Percentiles rank a stretch among this genome's conserved stretches.
phyloP scores from a whole-genome alignment of 257 asterid genomes.

The Capsicum rhomboideum region DNA sequence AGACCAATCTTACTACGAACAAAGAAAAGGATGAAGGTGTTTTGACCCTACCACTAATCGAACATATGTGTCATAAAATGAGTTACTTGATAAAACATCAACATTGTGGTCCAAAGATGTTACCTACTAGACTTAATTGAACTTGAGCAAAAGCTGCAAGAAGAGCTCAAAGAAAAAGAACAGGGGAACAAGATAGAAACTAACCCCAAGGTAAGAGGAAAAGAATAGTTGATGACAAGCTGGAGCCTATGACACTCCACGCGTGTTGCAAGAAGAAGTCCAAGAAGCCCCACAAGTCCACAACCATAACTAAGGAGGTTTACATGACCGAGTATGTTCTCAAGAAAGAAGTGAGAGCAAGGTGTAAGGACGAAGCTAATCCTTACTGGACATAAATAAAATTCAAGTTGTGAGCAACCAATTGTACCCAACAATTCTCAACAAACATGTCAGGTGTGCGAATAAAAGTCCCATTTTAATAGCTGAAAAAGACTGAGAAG shows the following conservation, averaged over 20 bases:
- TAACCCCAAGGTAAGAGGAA: not conserved
- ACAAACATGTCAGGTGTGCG: no score
- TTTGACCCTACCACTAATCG: no score
- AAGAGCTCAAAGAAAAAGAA: no score
- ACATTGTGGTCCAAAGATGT: no score
- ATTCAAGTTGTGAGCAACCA: not conserved
- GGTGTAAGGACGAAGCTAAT: not conserved
- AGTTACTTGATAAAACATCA: no score
- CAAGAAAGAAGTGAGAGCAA: not conserved
- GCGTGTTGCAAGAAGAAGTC: not conserved
- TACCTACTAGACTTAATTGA: no score
- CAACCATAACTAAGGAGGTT: not conserved
- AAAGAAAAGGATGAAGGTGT: no score
- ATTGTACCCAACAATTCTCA: not conserved
- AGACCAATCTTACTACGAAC: no score
- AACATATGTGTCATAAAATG: no score
- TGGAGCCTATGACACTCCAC: not conserved
- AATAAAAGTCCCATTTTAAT: no score
- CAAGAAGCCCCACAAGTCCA: not conserved
- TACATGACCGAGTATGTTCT: not conserved
- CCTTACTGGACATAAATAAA: not conserved
- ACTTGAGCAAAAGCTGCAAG: not conserved
- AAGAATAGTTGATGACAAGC: no score
- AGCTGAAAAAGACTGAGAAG: no score
- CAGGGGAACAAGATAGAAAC: not conserved